Conservation (phyloP, 768 basidiomycete genomes). For the Trametes coccinea region DNA sequence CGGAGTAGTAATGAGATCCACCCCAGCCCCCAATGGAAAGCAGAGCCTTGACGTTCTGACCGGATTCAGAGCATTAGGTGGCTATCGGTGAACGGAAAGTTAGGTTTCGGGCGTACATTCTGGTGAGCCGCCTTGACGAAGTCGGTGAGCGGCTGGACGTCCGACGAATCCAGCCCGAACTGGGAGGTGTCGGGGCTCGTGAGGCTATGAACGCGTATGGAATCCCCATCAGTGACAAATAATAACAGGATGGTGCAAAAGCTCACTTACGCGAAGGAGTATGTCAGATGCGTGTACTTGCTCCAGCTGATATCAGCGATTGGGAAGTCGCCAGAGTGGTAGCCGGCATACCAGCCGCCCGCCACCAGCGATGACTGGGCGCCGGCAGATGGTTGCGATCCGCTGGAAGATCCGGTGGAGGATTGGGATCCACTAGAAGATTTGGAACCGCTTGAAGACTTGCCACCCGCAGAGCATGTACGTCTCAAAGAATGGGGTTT, state of each 20-base stretch:
- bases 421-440: too few species aligned
- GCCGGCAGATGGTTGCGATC: too few species aligned
- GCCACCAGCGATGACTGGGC: conserved; percentile 35
- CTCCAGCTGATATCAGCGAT: conserved; percentile 51
- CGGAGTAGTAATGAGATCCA: conserved; percentile 62
- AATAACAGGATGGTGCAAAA: not conserved
- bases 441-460: conserved; percentile 2
- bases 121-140: conserved; percentile 30
- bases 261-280: conserved; percentile 62
- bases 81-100: not conserved
- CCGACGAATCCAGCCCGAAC: conserved; percentile 29
- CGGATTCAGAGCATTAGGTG: too few species aligned
- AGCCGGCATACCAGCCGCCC: conserved; percentile 59
- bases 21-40: conserved; percentile 71
- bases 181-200: conserved; percentile 26
- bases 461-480: not conserved
- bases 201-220: not conserved
- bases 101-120: conserved; percentile 20
- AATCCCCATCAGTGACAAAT: not conserved
- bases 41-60: conserved; percentile 54
- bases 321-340: conserved; percentile 44
- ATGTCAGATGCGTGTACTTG: conserved; percentile 56
- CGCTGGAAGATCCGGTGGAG: too few species aligned
- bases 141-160: conserved; percentile 26
- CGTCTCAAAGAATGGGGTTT: conserved; percentile 9